Percentiles rank a stretch among this genome's conserved stretches.
Evolutionary conservation across 176 grass and related monocot genomes (phyloP).

Genomic region (Aegilops bicornis): DNA sequence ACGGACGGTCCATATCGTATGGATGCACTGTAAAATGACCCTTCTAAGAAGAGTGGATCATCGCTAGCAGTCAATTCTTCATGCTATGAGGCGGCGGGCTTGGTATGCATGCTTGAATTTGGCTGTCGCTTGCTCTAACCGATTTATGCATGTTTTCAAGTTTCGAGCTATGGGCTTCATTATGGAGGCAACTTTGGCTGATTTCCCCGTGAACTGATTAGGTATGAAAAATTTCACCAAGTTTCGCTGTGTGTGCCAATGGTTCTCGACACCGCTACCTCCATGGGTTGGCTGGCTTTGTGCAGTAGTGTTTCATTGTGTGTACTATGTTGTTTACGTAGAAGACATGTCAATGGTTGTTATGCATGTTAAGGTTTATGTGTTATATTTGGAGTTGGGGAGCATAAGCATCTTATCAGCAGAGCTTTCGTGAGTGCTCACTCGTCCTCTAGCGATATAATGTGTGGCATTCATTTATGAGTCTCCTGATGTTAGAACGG

Average conservation of each 20-base stretch:
- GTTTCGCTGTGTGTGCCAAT: neutral
- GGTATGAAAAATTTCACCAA: neutral
- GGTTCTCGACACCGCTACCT: neutral
- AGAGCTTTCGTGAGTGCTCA: neutral
- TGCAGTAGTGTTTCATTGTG: too few relatives aligned
- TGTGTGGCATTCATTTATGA: neutral
- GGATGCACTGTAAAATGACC: too few relatives aligned
- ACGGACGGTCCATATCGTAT: too few relatives aligned
- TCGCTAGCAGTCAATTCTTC: neutral
- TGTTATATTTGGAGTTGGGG: neutral
- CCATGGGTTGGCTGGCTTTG: neutral
- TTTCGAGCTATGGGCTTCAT: neutral
- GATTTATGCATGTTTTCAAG: neutral
- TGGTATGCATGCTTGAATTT: neutral
- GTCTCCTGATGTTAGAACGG: too few relatives aligned
- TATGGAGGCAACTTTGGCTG: neutral
- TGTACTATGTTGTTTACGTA: too few relatives aligned
- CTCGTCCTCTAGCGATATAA: neutral
- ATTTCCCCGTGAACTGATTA: neutral
- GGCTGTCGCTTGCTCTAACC: neutral
- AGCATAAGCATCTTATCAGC: neutral
- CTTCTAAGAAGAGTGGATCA: neutral
- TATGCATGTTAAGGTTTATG: neutral
- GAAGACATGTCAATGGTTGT: too few relatives aligned
- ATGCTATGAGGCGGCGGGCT: neutral